Conservation (phyloP, 495 filamentous ascomycete genomes). For the Ramalina peruviana region DNA sequence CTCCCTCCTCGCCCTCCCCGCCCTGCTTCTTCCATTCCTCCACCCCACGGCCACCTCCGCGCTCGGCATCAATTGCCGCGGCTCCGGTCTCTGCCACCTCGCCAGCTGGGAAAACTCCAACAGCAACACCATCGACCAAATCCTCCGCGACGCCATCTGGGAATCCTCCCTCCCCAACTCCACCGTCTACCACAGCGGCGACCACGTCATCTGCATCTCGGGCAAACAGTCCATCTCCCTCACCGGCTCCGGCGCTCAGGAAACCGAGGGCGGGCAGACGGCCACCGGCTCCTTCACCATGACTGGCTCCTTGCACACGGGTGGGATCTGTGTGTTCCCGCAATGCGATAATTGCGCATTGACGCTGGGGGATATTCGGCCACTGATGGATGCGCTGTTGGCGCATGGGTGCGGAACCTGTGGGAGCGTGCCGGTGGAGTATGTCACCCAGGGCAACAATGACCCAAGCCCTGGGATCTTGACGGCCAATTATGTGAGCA, state of each 20-base stretch:
- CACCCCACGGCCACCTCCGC: constrained; percentile 1
- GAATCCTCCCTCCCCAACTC: neutral
- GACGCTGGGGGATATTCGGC: neutral
- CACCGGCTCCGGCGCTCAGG: too few relatives aligned
- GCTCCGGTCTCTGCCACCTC: constrained; percentile 5
- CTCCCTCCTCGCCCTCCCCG: neutral
- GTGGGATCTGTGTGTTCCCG: constrained; percentile 1
- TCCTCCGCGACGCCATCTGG: constrained; percentile 8
- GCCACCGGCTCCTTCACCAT: too few relatives aligned
- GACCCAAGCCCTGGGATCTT: constrained; percentile 15
- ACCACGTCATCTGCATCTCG: constrained; percentile 9
- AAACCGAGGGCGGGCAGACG: neutral
- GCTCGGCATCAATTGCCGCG: constrained; percentile 10
- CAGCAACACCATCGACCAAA: neutral
- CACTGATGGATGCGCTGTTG: constrained; percentile 11
- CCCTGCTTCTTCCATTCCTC: neutral
- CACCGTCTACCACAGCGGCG: constrained; percentile 5
- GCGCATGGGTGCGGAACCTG: constrained; percentile 14
- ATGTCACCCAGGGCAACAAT: constrained; percentile 14
- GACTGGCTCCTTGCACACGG: neutral
- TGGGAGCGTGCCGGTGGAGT: constrained; percentile 17
- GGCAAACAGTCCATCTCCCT: constrained; percentile 3
- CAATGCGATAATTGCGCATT: neutral
- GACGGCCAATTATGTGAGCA: constrained; percentile 18
- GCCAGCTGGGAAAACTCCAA: constrained; percentile 3